Percentiles rank a stretch among this genome's conserved stretches.
These are phyloP conservation scores for Peniophora sp. DNA, from an alignment of 1,284 basidiomycete species.

Conservation along the genomic window DNA sequence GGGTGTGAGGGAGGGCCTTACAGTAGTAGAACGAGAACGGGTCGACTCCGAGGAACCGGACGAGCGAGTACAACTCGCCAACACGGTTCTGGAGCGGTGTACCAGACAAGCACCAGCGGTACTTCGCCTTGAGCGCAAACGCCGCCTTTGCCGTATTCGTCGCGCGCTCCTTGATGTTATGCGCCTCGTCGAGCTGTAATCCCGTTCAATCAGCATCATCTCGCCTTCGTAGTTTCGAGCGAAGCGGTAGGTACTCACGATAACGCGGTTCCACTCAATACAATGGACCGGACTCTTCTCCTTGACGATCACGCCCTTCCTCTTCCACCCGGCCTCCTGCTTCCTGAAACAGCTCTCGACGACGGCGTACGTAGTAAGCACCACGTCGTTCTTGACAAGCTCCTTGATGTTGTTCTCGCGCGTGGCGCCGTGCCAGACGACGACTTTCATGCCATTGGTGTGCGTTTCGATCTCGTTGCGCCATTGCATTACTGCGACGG, in stretches of 20 bases:
- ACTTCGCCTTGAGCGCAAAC: conserved; percentile 80
- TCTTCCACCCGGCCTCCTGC: conserved; percentile 88
- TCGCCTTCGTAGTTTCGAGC: background rate
- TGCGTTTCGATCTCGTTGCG: conserved; percentile 87
- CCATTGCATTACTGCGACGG: conserved; percentile 99
- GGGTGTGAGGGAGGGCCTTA: conserved; percentile 27
- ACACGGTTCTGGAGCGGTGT: conserved; percentile 97
- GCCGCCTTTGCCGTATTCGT: conserved; percentile 96
- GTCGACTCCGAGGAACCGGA: conserved; percentile 88
- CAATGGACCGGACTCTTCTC: conserved; percentile 84
- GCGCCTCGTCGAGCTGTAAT: conserved; percentile 86
- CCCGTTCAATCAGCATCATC: conserved; percentile 3
- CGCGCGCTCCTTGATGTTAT: conserved; percentile 94
- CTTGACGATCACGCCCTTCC: conserved; percentile 79
- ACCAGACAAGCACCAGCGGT: conserved; percentile 96
- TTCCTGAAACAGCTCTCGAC: conserved; percentile 91
- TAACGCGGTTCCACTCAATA: conserved; percentile 81
- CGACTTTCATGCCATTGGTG: conserved; percentile 72
- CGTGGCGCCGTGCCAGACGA: conserved; percentile 87
- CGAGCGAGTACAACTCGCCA: conserved; percentile 94
- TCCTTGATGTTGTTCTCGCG: conserved; percentile 57
- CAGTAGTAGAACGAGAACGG: conserved; percentile 93
- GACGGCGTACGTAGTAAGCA: conserved; percentile 77
- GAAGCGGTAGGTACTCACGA: conserved; percentile 32
- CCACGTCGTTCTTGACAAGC: conserved; percentile 84